Base-by-base conservation (phyloP, 2,329 filamentous ascomycete species). In the Talaromyces sp. region DNA sequence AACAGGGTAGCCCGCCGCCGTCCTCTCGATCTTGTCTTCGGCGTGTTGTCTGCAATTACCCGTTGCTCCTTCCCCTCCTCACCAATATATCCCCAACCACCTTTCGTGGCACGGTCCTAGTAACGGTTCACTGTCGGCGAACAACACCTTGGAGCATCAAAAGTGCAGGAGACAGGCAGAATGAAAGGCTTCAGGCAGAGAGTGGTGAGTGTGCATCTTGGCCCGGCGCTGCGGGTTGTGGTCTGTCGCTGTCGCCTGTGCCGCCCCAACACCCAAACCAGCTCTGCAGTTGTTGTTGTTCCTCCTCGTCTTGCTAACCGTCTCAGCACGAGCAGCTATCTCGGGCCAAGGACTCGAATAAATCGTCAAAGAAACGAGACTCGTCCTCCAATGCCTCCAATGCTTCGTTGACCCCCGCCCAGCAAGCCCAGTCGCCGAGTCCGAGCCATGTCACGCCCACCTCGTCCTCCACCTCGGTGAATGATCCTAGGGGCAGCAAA, bases 171-270 rank as follows among this genome's bases (percentile, higher is more conserved):
- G 43, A 68, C 63, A 63, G 61, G 78, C 77, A 78, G 89, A 79
- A 97, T 98, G 93, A 97, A 96, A 83, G 90, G 91, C 77, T 96
- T 98, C 80, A 90, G 92, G 80, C 91, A 96, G 84, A 91, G 90
- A 89, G 92, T 97, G 84, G 92, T 96, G 86, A 84, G 90, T 86
- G 53, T 60, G 56, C 31, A 58, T 61, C 41, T 59, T 67, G 63
- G 29, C 56, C 58, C 35, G 17, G 41, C 58, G 58, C 29, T 51
- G 31, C 17, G 19, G 19, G 51, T 19, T 31, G 27, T 53, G 38
- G 29, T 17, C 14, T 38, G 35, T 38, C 24, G 41, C 24, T 21
- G 26, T 41, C 38, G 19, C 11, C 29, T 41, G 11, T 46, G 57
- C 63, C 64, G 61, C 66, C 54, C 64, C 46, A n/a, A n/a, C 13